Base-by-base conservation (phyloP, 345 rosid species). In the Euphorbia pulcherrima region DNA sequence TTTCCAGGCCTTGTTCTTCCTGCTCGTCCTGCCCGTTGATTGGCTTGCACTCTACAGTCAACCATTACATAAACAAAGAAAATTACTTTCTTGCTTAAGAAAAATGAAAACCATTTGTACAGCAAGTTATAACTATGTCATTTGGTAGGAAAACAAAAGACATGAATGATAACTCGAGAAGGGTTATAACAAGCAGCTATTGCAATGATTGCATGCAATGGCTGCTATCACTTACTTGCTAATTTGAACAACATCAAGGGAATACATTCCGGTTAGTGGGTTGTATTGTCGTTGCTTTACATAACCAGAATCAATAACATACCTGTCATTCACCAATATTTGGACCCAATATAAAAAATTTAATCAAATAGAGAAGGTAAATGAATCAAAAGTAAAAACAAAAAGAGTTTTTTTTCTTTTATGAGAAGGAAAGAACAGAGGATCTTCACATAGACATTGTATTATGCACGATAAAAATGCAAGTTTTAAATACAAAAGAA, bases 1-100 rank as follows among this genome's bases (percentile, higher is more conserved):
- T 91, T 94, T 63, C 99, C 99, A 62, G 97, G 92, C 69, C 92
- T 84, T 29, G 99, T 91, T 85, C 99, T 86, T 67, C 99, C 99
- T 59, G 99, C 99, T 80, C 99, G 83, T 72, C 99, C 99, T 30
- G 90, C 95, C 61, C 97, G 92, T 77, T 94, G 99, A 81, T 89
- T 90, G 68, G 99, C 99, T 82, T 94, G 97, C 50, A 94, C 96
- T 83, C 99, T 94, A 77, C 72, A 83, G 72, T 55, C 60, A 53
- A 35, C 53, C 24, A 64, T 35, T 9, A 64, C 39, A 76, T 24
- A 59, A 53, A 57, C 60, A 27, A 21, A 61, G 27, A 35, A 23
- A 41, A 28, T 54, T 63, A 54, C 39, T 40, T 39, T 27, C 21
- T 20, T 41, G 6, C n/a, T 3, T 48, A 51, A 13, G 46, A 50